Base-by-base conservation (phyloP, 192 early-diverging fungal genomes). In the Obelidium mucronatum region DNA sequence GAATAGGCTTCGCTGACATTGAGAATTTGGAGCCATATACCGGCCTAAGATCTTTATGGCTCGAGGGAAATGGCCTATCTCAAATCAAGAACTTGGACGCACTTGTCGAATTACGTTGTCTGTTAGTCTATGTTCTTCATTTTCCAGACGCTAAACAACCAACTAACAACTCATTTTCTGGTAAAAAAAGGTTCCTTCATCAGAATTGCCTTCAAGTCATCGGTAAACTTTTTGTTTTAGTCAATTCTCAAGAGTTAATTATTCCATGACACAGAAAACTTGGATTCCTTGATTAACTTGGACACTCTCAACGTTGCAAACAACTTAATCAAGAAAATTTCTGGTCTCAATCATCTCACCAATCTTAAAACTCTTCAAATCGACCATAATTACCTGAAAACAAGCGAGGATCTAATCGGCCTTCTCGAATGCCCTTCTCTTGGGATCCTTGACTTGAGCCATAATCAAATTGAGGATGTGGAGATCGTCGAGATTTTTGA, bases 61-160 rank as follows among this genome's bases (percentile, higher is more conserved):
- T 90, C 40, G 89, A 90, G 78, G 89, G 89, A 64, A 90, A 90
- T 65, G 89, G 88, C 26, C 81, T 90, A 51, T 73, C 75, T 6
- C 72, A 82, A 26, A 83, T 90, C 37, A 79, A 86, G 53, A 79
- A 79, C 42, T 67, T 90, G 15, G 73, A 75, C 75, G 31, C 24
- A 40, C 58, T 62, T 31, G 75, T 58, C 2, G 85, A 88, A 33
- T 77, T 89, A 28, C 74, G 85, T 15, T 87, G 86, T 72, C 79
- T 89, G 85, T 85, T 60, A 74, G 71, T 36, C 0, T n/a, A 19
- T 4, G 28, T 1, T 51, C 40, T 19, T 1, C 22, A 17, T 2
- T 19, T 4, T 8, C 39, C 28, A 0, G 2, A 53, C 2, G 31
- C 31, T 40, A n/a, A 6, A 65, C 34, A 42, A 17, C 34, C 36